Evolutionary conservation across 805 yeast species (phyloP), one percentile per base, ranked within the genome.

Genomic region (Metschnikowia koreensis): DNA sequence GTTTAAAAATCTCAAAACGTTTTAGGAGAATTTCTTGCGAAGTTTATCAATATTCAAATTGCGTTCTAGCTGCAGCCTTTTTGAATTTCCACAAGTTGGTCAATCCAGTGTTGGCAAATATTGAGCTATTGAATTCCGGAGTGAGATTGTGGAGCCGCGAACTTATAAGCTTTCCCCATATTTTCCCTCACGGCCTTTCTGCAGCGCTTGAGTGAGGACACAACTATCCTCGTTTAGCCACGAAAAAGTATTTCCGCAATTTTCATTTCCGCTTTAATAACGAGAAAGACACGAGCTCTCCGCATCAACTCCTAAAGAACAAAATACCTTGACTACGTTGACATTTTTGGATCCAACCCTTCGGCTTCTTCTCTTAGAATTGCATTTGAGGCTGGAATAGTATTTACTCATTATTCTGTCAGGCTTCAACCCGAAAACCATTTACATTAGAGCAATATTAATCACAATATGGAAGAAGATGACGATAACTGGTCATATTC

Each of bases 401-500:
- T 16, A 1, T 12, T 34, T 15, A 11, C 45, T 42, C 45, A 17
- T 39, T 22, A n/a, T n/a, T 33, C 5, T 33, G n/a, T 33, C 37
- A 33, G n/a, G n/a, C 12, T 12, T 33, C 43, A 16, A 26, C 31
- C 31, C 6, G 26, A 15, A 40, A 10, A 15, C 13, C 10, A 40
- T 40, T 12, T 22, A 15, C 13, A 12, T n/a, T 31, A 10, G 33
- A n/a, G 13, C 33, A 22, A 40, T 26, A 11, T 13, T 6, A 15
- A 6, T 13, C 37, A 15, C 34, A 44, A 38, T 9, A 45, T 50
- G 52, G 70, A 67, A 16, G 75, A 70, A 34, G 73, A 70, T 17
- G 76, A 70, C 27, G 76, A 73, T 53, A 71, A 70, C 17, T 73
- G 77, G 77, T 62, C 71, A 13, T 71, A 71, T 56, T 68, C 75